Conservation (phyloP, 352 stramenopile genomes). For the Globisporangium camurandrum region DNA sequence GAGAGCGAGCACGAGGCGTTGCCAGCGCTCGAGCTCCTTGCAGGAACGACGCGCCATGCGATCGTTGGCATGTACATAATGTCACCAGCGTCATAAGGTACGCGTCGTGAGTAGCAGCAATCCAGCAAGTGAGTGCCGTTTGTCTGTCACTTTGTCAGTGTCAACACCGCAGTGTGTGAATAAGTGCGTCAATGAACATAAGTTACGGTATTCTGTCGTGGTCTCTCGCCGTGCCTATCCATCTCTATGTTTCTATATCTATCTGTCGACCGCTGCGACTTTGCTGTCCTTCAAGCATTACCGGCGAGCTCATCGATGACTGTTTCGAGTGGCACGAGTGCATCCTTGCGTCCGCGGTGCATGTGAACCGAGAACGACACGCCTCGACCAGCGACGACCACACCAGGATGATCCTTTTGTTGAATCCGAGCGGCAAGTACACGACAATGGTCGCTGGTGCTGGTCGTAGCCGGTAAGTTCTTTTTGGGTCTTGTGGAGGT, state of each 20-base stretch:
- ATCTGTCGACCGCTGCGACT: no score
- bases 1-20: no score
- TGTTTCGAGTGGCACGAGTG: neutral
- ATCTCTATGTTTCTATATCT: no score
- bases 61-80: conserved; percentile 5
- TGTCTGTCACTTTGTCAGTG: neutral
- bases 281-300: no score
- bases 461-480: no score
- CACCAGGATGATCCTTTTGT: conserved; percentile 2
- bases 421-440: neutral
- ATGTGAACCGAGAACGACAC: conserved; percentile 7
- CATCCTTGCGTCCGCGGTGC: conserved; percentile 4
- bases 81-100: neutral
- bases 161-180: no score
- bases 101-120: neutral
- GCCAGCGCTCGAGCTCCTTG: conserved; percentile 1
- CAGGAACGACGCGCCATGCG: neutral
- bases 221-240: no score
- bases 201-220: no score
- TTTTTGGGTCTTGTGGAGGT: no score
- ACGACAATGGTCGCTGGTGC: conserved; percentile 2
- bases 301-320: conserved; percentile 2
- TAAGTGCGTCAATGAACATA: no score
- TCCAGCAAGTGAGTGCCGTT: no score
- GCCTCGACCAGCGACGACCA: conserved; percentile 1